Conservation (phyloP, 2,329 filamentous ascomycete species). For the Pseudocercospora cruenta region DNA sequence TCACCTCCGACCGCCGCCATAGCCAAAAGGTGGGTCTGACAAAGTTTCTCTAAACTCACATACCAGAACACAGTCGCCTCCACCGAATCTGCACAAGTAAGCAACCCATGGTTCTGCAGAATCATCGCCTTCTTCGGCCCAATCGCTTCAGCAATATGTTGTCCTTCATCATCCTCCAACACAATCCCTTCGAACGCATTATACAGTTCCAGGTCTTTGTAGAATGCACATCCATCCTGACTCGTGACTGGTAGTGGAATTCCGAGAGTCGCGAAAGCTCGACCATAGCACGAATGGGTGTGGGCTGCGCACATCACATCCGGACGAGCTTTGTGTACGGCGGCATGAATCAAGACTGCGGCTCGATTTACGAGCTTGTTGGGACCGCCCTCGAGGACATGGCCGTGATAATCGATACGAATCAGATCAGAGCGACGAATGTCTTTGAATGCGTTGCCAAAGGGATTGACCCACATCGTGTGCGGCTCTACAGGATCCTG, state of each 20-base stretch:
- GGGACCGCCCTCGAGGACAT: conserved; percentile 42
- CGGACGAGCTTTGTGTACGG: conserved; percentile 42
- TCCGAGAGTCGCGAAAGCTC: conserved; percentile 44
- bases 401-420: conserved; percentile 43
- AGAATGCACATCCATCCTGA: conserved; percentile 44
- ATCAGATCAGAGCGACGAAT: conserved; percentile 47
- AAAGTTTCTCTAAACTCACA: conserved; percentile 38
- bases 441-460: conserved; percentile 41
- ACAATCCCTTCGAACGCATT: conserved; percentile 48
- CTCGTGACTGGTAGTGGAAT: conserved; percentile 38
- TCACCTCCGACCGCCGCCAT: conserved; percentile 62
- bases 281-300: conserved; percentile 44
- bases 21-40: conserved; percentile 47
- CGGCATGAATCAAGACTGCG: conserved; percentile 47
- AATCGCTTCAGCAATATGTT: conserved; percentile 42
- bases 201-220: conserved; percentile 27
- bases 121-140: conserved; percentile 41
- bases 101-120: conserved; percentile 45
- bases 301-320: conserved; percentile 47
- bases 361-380: conserved; percentile 43
- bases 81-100: conserved; percentile 43
- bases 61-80: conserved; percentile 43
- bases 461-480: conserved; percentile 40
- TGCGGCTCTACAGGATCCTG: neutral
- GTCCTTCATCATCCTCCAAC: conserved; percentile 44